These are phyloP conservation scores for Aspergillus steynii DNA, from an alignment of 495 filamentous ascomycete genomes.

Conservation along the genomic window DNA sequence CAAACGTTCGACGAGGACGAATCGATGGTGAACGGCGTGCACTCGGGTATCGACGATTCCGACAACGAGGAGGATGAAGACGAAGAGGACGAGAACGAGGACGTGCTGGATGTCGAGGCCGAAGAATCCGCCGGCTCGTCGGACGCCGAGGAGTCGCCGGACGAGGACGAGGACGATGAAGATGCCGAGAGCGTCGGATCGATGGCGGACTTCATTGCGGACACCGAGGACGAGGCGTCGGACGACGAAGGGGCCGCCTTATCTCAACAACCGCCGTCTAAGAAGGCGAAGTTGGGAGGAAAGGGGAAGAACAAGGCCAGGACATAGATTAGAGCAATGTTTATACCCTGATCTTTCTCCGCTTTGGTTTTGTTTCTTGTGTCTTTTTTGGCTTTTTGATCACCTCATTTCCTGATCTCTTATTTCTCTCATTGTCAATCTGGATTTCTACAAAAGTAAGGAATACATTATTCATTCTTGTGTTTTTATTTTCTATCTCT, in stretches of 20 bases:
- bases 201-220: conserved; percentile 48
- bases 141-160: conserved; percentile 47
- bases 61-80: conserved; percentile 43
- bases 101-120: conserved; percentile 46
- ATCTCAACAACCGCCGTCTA: conserved; percentile 34
- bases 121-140: conserved; percentile 49
- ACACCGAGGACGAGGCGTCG: conserved; percentile 45
- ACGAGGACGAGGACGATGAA: conserved; percentile 47
- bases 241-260: conserved; percentile 31
- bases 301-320: conserved; percentile 39
- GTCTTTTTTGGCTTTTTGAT: conserved; percentile 1
- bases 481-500: conserved; percentile 6
- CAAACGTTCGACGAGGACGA: conserved; percentile 45
- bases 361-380: neutral
- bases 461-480: neutral
- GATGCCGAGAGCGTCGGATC: conserved; percentile 46
- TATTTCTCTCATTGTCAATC: neutral
- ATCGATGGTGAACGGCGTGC: conserved; percentile 45
- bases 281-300: conserved; percentile 37
- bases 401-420: conserved; percentile 1
- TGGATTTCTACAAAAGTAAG: conserved; percentile 1
- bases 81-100: conserved; percentile 42
- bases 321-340: conserved; percentile 24
- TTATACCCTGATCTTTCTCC: conserved; percentile 19
- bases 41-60: conserved; percentile 32